A percentile compares a stretch with the other conserved stretches of the same genome.
These are phyloP conservation scores for Trichoderma sp. DNA, from an alignment of 2,329 filamentous ascomycete species.

Conservation along the genomic window DNA sequence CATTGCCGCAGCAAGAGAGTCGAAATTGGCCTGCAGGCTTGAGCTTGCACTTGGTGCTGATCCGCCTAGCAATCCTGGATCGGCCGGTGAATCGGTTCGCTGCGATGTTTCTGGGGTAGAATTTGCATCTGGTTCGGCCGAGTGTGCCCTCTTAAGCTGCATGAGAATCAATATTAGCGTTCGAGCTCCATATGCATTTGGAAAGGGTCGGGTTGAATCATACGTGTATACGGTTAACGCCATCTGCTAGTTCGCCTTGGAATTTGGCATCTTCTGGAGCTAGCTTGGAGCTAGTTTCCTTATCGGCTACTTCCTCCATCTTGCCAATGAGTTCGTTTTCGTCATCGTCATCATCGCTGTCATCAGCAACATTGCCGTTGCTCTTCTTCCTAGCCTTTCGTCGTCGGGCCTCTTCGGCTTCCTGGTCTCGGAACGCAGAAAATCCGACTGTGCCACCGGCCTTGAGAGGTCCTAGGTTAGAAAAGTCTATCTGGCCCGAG, in stretches of 20 bases:
- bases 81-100: constrained; percentile 43
- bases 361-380: constrained; percentile 67
- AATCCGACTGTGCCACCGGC: constrained; percentile 88
- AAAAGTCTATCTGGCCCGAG: constrained; percentile 82
- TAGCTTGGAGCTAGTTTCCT: constrained; percentile 59
- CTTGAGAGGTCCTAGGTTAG: constrained; percentile 80
- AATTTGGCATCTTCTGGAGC: constrained; percentile 71
- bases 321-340: constrained; percentile 62
- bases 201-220: constrained; percentile 33
- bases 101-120: constrained; percentile 39
- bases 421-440: constrained; percentile 77
- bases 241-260: constrained; percentile 75
- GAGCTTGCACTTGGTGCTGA: constrained; percentile 31
- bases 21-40: constrained; percentile 34
- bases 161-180: constrained; percentile 21
- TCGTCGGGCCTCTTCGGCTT: constrained; percentile 56
- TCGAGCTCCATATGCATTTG: background rate
- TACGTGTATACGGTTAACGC: constrained; percentile 80
- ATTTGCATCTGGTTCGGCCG: constrained; percentile 63
- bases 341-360: constrained; percentile 77
- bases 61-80: constrained; percentile 21
- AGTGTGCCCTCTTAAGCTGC: constrained; percentile 80
- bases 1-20: constrained; percentile 42
- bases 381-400: constrained; percentile 62
- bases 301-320: constrained; percentile 65